These are phyloP conservation scores for Claviceps lovelessii DNA, from an alignment of 2,329 filamentous ascomycete genomes.

Conservation along the genomic window DNA sequence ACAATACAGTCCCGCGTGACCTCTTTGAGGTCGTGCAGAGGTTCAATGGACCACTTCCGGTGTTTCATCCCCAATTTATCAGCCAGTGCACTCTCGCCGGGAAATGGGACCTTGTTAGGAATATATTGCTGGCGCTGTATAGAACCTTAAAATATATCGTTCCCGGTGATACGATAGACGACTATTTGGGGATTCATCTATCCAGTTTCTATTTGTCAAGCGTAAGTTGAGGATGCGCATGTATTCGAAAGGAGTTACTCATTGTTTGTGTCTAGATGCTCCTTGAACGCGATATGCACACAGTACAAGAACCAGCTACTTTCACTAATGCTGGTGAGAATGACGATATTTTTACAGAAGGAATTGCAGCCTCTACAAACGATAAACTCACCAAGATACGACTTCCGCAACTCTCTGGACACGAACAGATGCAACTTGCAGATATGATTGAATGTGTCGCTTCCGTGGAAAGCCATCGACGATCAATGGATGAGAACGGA, in stretches of 20 bases:
- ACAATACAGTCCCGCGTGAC: slow-evolving; percentile 43
- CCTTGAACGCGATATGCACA: slow-evolving; percentile 9
- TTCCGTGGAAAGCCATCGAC: slow-evolving; percentile 70
- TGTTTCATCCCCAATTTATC: slow-evolving; percentile 86
- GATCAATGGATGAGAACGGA: slow-evolving; percentile 82
- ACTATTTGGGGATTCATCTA: slow-evolving; percentile 49
- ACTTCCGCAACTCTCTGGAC: slow-evolving; percentile 67
- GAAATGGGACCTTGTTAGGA: slow-evolving; percentile 57
- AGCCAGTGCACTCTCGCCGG: slow-evolving; percentile 75
- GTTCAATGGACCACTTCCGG: slow-evolving; percentile 72
- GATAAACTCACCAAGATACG: slow-evolving; percentile 61
- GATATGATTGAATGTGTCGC: slow-evolving; percentile 76
- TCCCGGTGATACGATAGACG: slow-evolving; percentile 67
- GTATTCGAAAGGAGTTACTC: not conserved
- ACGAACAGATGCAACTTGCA: slow-evolving; percentile 73
- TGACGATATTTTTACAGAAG: slow-evolving; percentile 49
- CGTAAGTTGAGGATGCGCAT: slow-evolving; percentile 1
- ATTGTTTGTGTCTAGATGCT: not conserved
- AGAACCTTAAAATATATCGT: slow-evolving; percentile 69
- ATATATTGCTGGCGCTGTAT: slow-evolving; percentile 57
- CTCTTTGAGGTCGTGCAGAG: slow-evolving; percentile 71
- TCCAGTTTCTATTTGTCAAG: slow-evolving; percentile 1
- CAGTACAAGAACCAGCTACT: slow-evolving; percentile 24
- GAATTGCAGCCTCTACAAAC: slow-evolving; percentile 53
- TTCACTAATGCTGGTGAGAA: slow-evolving; percentile 33